These are phyloP conservation scores for Tolypocladium amazonense DNA, from an alignment of 2,329 filamentous ascomycete species.

Conservation along the genomic window DNA sequence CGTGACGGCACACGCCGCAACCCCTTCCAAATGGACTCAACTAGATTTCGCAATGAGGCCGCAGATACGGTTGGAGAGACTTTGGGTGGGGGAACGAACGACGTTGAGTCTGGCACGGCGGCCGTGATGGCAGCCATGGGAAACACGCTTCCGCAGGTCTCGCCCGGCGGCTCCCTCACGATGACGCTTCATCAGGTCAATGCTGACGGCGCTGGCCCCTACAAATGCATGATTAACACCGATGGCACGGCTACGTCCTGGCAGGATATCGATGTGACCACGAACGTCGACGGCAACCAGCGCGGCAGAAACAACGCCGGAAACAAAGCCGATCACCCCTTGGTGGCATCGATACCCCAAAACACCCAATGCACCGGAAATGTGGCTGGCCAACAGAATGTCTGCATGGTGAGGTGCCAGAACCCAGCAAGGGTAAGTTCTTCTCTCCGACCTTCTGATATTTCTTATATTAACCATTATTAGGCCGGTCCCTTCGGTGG, in stretches of 20 bases:
- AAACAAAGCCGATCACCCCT: slow-evolving; percentile 32
- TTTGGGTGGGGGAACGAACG: slow-evolving; percentile 43
- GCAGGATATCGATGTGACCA: slow-evolving; percentile 41
- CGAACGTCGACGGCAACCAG: slow-evolving; percentile 15
- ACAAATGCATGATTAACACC: slow-evolving; percentile 53
- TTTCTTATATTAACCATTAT: no score
- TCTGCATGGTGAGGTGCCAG: slow-evolving; percentile 54
- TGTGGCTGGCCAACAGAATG: slow-evolving; percentile 45
- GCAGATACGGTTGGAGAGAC: slow-evolving; percentile 48
- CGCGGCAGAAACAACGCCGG: slow-evolving; percentile 31
- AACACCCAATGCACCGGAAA: slow-evolving; percentile 47
- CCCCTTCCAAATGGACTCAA: slow-evolving; percentile 55
- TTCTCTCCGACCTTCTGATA: no score
- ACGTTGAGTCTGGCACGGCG: slow-evolving; percentile 43
- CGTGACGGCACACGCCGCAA: slow-evolving; percentile 49
- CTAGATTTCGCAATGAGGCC: slow-evolving; percentile 45
- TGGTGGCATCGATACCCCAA: slow-evolving; percentile 47
- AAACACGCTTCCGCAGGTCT: slow-evolving; percentile 46
- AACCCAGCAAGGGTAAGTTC: slow-evolving; percentile 49
- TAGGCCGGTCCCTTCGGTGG: slow-evolving; percentile 54
- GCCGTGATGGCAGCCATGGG: slow-evolving; percentile 49
- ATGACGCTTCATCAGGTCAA: slow-evolving; percentile 62
- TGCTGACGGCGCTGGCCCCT: slow-evolving; percentile 54
- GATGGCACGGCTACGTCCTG: slow-evolving; percentile 46
- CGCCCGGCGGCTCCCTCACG: slow-evolving; percentile 40